phyloP scores from a whole-genome alignment of 2,329 filamentous ascomycete genomes.

The Verticillium klebahnii region DNA sequence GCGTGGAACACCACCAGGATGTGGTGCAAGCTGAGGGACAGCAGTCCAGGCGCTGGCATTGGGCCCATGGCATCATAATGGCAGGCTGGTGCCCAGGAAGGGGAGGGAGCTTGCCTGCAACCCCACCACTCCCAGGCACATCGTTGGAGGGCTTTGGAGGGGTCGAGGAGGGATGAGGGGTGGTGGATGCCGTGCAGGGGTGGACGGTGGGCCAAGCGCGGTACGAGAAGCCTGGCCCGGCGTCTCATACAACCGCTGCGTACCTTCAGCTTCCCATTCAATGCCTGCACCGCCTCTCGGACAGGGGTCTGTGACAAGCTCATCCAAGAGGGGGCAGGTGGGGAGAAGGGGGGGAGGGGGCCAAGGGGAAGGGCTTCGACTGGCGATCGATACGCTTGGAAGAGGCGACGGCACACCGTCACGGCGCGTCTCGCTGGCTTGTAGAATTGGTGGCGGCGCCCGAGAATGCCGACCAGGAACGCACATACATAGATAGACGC shows the following conservation, averaged over 20 bases:
- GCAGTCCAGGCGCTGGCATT: background rate
- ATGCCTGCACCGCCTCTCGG: background rate
- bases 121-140: background rate
- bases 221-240: background rate
- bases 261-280: background rate
- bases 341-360: background rate
- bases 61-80: background rate
- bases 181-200: slow-evolving; percentile 3
- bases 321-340: background rate
- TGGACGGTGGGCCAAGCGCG: background rate
- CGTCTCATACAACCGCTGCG: background rate
- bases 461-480: too few relatives aligned
- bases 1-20: background rate
- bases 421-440: background rate
- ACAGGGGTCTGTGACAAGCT: slow-evolving; percentile 4
- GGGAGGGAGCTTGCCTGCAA: background rate
- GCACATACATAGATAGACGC: too few relatives aligned
- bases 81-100: background rate
- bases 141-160: background rate
- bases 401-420: background rate
- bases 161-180: background rate
- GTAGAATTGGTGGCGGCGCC: too few relatives aligned
- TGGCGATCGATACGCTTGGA: background rate
- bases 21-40: background rate
- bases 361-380: background rate